Base-by-base conservation (phyloP, 2,329 filamentous ascomycete genomes). In the Pyrenochaeta sp. region DNA sequence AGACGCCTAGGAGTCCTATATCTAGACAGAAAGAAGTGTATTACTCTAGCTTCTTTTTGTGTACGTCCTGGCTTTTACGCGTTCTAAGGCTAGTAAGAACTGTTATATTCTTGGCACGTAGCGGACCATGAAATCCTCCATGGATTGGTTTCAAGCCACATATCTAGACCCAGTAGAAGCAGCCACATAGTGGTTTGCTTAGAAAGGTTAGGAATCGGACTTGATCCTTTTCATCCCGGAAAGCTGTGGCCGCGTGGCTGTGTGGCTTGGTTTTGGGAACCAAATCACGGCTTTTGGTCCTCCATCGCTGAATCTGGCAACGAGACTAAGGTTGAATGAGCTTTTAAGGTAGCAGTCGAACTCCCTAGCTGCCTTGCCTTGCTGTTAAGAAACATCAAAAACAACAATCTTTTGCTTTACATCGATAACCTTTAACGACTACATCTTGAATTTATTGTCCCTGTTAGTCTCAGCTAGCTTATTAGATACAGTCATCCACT, bases 121-220 rank as follows among this genome's bases (percentile, higher is more conserved):
- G 3, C 35, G 41, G 3, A 30, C 23, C 29, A 50, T 23, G 31
- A 68, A 68, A 13, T 64, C 51, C 17, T 60, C 49, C 27, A 58
- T 59, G 13, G 40, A 44, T 39, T 48, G 41, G 35, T 50, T 31
- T 53, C 38, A 48, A 61, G 57, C 47, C 49, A 66, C 31, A 53
- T 48, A 34, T 67, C 57, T 19, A 44, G 55, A 36, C 48, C 58
- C 17, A 42, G 42, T 24, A 74, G 51, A 28, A 76, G 42, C 3
- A 76, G 60, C 72, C 73, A 76, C 68, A 67, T 73, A 14, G 73
- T 71, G 35, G 63, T n/a, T 53, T 48, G 15, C 41, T 35, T 8
- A 60, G 26, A 30, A 47, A 54, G 39, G 45, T 9, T 29, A 60
- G 39, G n/a, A 54, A 34, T 7, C 48, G 35, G 24, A 56, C 52